These are phyloP conservation scores for Neckera pumila DNA, from an alignment of 225 moss, liverwort and hornwort species.

Conservation along the genomic window DNA sequence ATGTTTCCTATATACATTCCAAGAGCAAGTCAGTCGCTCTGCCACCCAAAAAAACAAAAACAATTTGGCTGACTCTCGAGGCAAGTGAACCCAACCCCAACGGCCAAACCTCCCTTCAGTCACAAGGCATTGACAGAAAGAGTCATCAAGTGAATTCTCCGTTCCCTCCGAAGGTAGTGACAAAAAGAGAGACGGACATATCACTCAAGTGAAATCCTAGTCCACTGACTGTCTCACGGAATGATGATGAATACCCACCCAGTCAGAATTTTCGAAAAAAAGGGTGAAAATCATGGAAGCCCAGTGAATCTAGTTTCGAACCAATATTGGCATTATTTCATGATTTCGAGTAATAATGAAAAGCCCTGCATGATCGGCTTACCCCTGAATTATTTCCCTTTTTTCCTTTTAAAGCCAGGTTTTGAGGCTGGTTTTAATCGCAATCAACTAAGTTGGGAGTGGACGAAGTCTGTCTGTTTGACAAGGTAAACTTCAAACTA, in stretches of 20 bases:
- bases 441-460: background rate
- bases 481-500: background rate
- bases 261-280: background rate
- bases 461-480: conserved; percentile 11
- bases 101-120: background rate
- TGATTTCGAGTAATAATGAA: background rate
- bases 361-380: background rate
- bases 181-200: background rate
- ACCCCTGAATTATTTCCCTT: conserved; percentile 2
- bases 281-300: background rate
- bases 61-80: background rate
- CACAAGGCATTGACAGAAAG: background rate
- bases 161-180: background rate
- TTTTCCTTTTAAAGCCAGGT: background rate
- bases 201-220: background rate
- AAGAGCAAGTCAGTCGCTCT: background rate
- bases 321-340: background rate
- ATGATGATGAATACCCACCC: background rate
- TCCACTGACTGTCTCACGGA: background rate
- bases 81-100: background rate
- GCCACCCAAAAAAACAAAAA: background rate
- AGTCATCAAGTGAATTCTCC: background rate
- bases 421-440: background rate
- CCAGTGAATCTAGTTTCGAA: background rate
- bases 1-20: background rate